phyloP scores from a whole-genome alignment of 495 filamentous ascomycete species.

The Penicillium salamii region DNA sequence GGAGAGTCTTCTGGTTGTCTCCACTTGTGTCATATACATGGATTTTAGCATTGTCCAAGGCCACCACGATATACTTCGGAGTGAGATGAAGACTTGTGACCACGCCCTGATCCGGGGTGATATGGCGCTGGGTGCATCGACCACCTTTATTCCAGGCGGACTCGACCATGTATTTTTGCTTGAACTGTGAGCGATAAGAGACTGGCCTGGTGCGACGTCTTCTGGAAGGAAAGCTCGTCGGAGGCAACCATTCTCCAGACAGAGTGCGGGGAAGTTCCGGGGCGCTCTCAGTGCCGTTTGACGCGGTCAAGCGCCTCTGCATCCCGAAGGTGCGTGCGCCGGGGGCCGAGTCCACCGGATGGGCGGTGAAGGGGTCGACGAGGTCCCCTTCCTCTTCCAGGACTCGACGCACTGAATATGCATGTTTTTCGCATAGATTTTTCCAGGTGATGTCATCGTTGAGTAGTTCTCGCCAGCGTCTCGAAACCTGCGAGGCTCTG shows the following conservation, averaged over 20 bases:
- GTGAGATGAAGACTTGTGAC: constrained; percentile 95
- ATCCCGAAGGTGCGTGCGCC: constrained; percentile 20
- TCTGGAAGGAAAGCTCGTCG: constrained; percentile 25
- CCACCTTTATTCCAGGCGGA: constrained; percentile 94
- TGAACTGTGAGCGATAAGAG: constrained; percentile 94
- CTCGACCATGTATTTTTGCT: constrained; percentile 94
- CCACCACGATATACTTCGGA: constrained; percentile 93
- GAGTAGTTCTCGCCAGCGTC: constrained; percentile 86
- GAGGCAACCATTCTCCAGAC: constrained; percentile 37
- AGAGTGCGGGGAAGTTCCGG: constrained; percentile 31
- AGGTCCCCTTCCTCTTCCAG: constrained; percentile 45
- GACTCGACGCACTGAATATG: constrained; percentile 63
- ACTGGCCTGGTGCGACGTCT: constrained; percentile 46
- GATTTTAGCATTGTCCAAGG: constrained; percentile 96
- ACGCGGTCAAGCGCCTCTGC: constrained; percentile 27
- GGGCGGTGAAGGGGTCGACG: constrained; percentile 36
- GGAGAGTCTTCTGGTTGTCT: constrained; percentile 79
- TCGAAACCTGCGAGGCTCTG: constrained; percentile 88
- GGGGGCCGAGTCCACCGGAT: constrained; percentile 18
- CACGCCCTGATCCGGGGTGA: constrained; percentile 92
- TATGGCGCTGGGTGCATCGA: constrained; percentile 70
- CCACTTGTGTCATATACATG: constrained; percentile 96
- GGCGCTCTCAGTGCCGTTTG: constrained; percentile 25
- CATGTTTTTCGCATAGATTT: constrained; percentile 89
- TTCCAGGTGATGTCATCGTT: constrained; percentile 98